These are phyloP conservation scores for Candida broadrunensis DNA, from an alignment of 805 yeast genomes.

Conservation along the genomic window DNA sequence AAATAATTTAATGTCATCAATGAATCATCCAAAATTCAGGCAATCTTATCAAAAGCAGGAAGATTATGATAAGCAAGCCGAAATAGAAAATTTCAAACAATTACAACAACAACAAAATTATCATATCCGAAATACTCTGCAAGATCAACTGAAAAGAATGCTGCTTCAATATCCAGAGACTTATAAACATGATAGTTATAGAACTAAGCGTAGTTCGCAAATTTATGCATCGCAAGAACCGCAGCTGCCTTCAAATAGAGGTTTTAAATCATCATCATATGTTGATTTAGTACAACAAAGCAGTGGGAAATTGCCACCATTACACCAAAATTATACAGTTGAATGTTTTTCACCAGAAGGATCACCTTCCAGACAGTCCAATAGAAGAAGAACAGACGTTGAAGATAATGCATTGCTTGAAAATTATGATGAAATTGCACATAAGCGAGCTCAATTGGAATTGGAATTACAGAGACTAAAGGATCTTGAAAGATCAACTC, in stretches of 20 bases:
- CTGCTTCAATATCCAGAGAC: conserved; percentile 8
- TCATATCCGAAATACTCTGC: conserved; percentile 18
- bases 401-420: conserved; percentile 7
- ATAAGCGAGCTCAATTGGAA: conserved; percentile 38
- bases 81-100: conserved; percentile 26
- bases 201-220: neutral
- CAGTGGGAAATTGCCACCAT: conserved; percentile 3
- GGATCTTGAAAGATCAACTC: conserved; percentile 22
- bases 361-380: conserved; percentile 8
- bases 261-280: conserved; percentile 14
- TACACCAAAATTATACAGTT: conserved; percentile 19
- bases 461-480: conserved; percentile 33
- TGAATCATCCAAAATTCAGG: conserved; percentile 15
- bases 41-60: conserved; percentile 15
- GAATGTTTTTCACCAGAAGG: conserved; percentile 25
- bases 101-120: conserved; percentile 30
- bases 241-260: neutral
- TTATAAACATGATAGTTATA: neutral
- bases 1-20: conserved; percentile 13
- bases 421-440: conserved; percentile 28
- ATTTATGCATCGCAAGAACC: neutral
- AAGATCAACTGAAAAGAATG: conserved; percentile 9
- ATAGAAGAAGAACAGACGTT: neutral
- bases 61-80: conserved; percentile 20
- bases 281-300: conserved; percentile 11